Evolutionary conservation across 768 basidiomycete species (phyloP).

Genomic region (Amylocystis lapponica): DNA sequence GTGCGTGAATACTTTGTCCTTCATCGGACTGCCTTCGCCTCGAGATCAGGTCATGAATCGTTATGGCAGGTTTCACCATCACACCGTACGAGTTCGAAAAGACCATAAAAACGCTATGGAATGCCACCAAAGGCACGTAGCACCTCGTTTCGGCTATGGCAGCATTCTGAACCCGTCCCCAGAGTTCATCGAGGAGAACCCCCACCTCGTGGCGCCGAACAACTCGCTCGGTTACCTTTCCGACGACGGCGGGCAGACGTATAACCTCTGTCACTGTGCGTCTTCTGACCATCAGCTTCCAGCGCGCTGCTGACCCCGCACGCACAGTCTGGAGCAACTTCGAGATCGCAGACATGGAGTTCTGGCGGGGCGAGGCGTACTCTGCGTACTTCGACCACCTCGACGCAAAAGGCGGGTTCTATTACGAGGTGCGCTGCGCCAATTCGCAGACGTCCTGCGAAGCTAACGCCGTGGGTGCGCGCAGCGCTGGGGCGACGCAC

Average conservation of each 20-base stretch:
- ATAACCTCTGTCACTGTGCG: conserved; percentile 64
- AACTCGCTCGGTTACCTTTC: conserved; percentile 64
- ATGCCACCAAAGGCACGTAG: conserved; percentile 44
- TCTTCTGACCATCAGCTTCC: conserved; percentile 1
- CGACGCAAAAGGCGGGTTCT: conserved; percentile 82
- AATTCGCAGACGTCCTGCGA: neutral
- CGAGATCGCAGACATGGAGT: conserved; percentile 83
- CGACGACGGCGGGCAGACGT: conserved; percentile 57
- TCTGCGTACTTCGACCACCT: conserved; percentile 77
- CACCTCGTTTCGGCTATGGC: conserved; percentile 20
- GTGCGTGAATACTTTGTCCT: conserved; percentile 41
- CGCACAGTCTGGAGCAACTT: conserved; percentile 67
- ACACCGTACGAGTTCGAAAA: conserved; percentile 57
- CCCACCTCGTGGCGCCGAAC: conserved; percentile 47
- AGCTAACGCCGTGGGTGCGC: too few species aligned
- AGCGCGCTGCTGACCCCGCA: neutral
- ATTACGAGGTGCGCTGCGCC: conserved; percentile 67
- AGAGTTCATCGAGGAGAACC: conserved; percentile 53
- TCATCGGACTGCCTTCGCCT: conserved; percentile 36
- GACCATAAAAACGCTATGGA: conserved; percentile 63
- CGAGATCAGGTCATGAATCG: neutral
- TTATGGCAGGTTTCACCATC: conserved; percentile 48
- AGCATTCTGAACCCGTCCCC: conserved; percentile 9
- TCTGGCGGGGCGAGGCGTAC: conserved; percentile 85
- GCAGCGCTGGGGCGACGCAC: conserved; percentile 40